Evolutionary conservation across 2,329 filamentous ascomycete species (phyloP).

Genomic region (Esteya vermicola): DNA sequence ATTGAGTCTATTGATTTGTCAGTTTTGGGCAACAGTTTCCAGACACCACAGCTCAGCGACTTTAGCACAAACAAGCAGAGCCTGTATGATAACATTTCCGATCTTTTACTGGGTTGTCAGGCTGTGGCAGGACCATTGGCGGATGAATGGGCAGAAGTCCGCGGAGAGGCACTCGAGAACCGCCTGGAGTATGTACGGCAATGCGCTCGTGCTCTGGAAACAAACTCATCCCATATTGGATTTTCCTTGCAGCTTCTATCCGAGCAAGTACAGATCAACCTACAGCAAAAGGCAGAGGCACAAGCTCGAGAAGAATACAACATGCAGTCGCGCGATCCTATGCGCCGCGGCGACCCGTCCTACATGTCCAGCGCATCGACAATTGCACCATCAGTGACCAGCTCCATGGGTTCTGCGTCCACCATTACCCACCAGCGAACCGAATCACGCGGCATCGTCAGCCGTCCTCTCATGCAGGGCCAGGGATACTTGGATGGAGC

Average conservation of each 20-base stretch:
- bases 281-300: constrained; percentile 31
- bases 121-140: constrained; percentile 79
- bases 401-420: neutral
- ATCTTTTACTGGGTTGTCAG: constrained; percentile 77
- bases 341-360: constrained; percentile 42
- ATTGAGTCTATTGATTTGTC: constrained; percentile 88
- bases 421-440: constrained; percentile 33
- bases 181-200: constrained; percentile 67
- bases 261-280: constrained; percentile 55
- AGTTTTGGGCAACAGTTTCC: constrained; percentile 60
- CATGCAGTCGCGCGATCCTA: constrained; percentile 30
- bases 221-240: constrained; percentile 72
- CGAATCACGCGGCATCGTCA: constrained; percentile 36
- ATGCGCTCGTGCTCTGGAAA: constrained; percentile 69
- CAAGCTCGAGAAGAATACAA: constrained; percentile 30
- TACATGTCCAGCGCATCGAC: constrained; percentile 24
- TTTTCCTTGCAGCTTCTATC: constrained; percentile 79
- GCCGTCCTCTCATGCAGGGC: constrained; percentile 34
- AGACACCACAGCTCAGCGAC: constrained; percentile 74
- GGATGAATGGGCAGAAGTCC: constrained; percentile 92
- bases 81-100: constrained; percentile 83
- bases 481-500: constrained; percentile 51
- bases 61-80: constrained; percentile 87
- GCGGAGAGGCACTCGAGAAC: constrained; percentile 78
- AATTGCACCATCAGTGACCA: neutral